Base-by-base conservation (phyloP, 495 filamentous ascomycete species). In the Hyaloscypha finlandica region DNA sequence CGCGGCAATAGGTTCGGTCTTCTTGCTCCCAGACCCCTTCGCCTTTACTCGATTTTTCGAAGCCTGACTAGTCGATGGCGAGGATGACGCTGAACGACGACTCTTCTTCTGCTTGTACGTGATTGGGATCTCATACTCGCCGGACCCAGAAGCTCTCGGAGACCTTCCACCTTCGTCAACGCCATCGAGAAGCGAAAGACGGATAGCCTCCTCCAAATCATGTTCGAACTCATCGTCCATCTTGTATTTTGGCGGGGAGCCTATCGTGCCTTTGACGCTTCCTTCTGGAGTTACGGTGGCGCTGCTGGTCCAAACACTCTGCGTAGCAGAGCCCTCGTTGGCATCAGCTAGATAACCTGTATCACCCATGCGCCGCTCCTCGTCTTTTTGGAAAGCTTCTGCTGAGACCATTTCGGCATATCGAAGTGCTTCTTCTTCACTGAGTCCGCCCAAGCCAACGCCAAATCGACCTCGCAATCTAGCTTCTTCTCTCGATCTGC, bases 391-490 rank as follows among this genome's bases (percentile, higher is more conserved):
- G 59, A 88, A 89, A 0, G 87, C 78, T 76, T 99, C 96, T 70
- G 94, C 85, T 57, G 92, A 96, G 22, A 99, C 78, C 81, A 98
- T 85, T 61, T 89, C 87, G 2, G 94, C 95, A 76, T 98, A 99
- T 14, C 88, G 90, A 35, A 99, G 69, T 51, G 94, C 86, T 72
- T 99, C 93, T 67, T 97, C 94, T 73, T 97, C 94, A 60, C 81
- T 92, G 20, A 93, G 80, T 14, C 90, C 92, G 11, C 90, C 85
- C 4, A 95, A 75, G 63, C 93, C 92, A 16, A 93, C 81, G 9
- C 92, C 92, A 70, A 97, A 96, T 42, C 96, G 86, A 30, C 86
- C 86, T 19, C 87, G 89, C 42, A 96, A 83, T 48, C 86, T 83
- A 32, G 86, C 78, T 42, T 85, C 84, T 68, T 92, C 87, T 61